Conservation (phyloP, 179 eudicot genomes). For the Pouteria campechiana region DNA sequence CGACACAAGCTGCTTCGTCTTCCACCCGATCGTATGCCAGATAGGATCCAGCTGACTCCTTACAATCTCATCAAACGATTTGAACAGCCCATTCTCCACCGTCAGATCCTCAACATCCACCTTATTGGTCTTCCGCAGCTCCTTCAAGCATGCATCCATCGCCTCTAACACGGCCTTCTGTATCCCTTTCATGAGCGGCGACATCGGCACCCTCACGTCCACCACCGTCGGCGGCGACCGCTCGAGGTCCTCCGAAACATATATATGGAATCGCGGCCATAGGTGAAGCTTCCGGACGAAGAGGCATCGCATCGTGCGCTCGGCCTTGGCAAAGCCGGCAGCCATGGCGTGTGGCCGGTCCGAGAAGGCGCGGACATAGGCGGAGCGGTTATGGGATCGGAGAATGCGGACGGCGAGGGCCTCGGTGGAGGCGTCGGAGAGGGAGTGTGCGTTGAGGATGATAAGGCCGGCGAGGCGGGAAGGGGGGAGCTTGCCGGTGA, state of each 20-base stretch:
- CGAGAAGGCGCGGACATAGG: conserved; percentile 68
- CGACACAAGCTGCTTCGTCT: conserved; percentile 91
- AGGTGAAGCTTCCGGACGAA: conserved; percentile 62
- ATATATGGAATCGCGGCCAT: conserved; percentile 91
- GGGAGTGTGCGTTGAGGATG: conserved; percentile 55
- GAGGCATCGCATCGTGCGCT: conserved; percentile 65
- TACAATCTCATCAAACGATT: conserved; percentile 97
- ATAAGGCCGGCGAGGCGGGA: conserved; percentile 55
- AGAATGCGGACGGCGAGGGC: conserved; percentile 76
- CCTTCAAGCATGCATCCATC: conserved; percentile 98
- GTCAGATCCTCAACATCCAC: conserved; percentile 98
- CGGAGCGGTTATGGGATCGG: conserved; percentile 34
- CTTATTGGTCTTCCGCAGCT: conserved; percentile 95
- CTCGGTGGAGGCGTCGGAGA: conserved; percentile 75
- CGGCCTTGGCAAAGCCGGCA: conserved; percentile 78
- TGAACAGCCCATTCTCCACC: conserved; percentile 87
- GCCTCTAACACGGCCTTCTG: conserved; percentile 93
- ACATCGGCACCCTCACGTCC: conserved; percentile 85
- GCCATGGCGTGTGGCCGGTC: conserved; percentile 84
- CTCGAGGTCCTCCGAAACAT: conserved; percentile 84
- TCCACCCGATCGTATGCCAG: conserved; percentile 95
- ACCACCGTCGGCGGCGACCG: conserved; percentile 78
- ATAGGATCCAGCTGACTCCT: conserved; percentile 94
- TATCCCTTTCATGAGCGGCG: conserved; percentile 59
- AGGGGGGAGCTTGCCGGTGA: conserved; percentile 48